These are phyloP conservation scores for Asclepias syriaca DNA, from an alignment of 257 asterid species.

Conservation along the genomic window DNA sequence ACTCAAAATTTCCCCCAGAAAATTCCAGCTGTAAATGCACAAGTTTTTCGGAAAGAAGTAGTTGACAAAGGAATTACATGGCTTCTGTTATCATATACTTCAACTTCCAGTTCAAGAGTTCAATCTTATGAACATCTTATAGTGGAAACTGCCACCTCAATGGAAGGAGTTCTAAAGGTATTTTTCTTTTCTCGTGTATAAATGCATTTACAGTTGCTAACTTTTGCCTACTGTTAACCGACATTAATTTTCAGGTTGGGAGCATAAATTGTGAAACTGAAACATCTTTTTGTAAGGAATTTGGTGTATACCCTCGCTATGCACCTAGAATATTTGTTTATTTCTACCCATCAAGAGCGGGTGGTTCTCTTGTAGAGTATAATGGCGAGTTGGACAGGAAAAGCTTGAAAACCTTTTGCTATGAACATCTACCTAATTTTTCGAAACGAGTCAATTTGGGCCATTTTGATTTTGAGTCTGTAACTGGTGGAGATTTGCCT, in stretches of 20 bases:
- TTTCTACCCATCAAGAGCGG: conserved; percentile 46
- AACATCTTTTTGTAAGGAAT: conserved; percentile 69
- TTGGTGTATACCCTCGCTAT: conserved; percentile 50
- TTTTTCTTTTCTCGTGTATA: background rate
- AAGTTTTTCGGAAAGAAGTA: conserved; percentile 57
- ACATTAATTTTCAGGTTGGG: conserved; percentile 51
- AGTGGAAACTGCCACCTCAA: conserved; percentile 44
- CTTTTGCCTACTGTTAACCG: conserved; percentile 4
- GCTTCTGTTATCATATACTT: conserved; percentile 53
- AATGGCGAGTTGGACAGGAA: conserved; percentile 51
- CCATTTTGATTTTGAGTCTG: conserved; percentile 40
- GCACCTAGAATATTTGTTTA: conserved; percentile 62
- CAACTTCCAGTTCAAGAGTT: conserved; percentile 48
- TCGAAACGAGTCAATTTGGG: conserved; percentile 67
- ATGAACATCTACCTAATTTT: conserved; percentile 70
- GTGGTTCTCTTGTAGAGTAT: conserved; percentile 74
- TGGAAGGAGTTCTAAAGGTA: conserved; percentile 87
- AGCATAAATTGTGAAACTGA: conserved; percentile 69
- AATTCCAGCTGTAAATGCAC: conserved; percentile 49
- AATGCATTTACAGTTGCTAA: background rate
- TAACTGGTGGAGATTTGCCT: conserved; percentile 43
- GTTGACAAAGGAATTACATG: conserved; percentile 69
- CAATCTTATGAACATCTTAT: conserved; percentile 54
- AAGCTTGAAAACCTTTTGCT: conserved; percentile 62
- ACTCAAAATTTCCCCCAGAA: conserved; percentile 35